Base-by-base conservation (phyloP, 2,329 filamentous ascomycete species). In the Mycocentrospora acerina region DNA sequence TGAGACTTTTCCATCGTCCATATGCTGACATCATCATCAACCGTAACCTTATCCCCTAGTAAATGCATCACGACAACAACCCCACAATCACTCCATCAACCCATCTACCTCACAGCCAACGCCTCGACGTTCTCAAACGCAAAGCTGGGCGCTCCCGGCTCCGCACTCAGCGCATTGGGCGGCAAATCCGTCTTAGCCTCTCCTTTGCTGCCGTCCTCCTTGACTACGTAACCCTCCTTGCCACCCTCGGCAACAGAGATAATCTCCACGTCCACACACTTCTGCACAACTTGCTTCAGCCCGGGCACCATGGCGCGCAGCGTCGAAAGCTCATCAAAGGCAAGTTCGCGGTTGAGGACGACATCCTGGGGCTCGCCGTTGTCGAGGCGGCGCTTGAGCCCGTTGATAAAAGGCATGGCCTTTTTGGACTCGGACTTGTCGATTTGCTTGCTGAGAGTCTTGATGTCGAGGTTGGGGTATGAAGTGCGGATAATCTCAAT, bases 371-470 rank as follows among this genome's bases (percentile, higher is more conserved):
- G 82, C 46, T 87, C 85, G 33, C 77, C 76, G 25, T 66, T 64
- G 40, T 89, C 76, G 39, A 98, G 79, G 35, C 88, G 82, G 68
- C 81, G 87, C 83, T 96, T 96, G 44, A 97, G 74, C 6, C 68
- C 72, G 72, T 97, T 90, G 33, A 96, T 84, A 62, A 96, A 97
- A 0, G 93, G 93, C 91, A 97, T 97, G 2, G 90, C 91, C 73
- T 94, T 93, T 81, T 97, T 98, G 79, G 90, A 89, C 71, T 94
- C 88, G 61, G 89, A 77, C 75, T 95, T 95, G 54, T 82, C 82
- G 41, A 96, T 84, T 61, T 83, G 80, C 52, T 82, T 83, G 58
- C 83, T 87, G 31, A 96, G 74, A 40, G 81, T 82, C 74, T 94
- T 95, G 66, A 94, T 88, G 61, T 95, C 84, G 50, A 86, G 83